Evolutionary conservation across 1,139 yeast species (phyloP).

Genomic region (Geotrichum bryndzae): DNA sequence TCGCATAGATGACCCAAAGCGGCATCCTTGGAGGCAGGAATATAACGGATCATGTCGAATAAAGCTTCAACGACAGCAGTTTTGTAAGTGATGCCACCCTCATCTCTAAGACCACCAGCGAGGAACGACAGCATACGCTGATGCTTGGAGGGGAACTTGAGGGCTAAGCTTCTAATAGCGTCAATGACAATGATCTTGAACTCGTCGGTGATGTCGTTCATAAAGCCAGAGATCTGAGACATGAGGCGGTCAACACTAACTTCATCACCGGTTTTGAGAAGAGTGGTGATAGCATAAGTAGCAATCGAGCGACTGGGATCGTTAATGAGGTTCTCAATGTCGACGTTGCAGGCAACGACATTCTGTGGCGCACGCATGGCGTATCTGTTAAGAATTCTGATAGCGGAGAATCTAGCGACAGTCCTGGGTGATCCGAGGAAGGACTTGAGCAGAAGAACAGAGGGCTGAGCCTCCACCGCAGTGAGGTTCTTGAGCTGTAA

Average conservation of each 20-base stretch:
- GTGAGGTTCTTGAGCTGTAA: conserved; percentile 55
- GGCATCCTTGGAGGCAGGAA: conserved; percentile 78
- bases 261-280: conserved; percentile 90
- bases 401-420: conserved; percentile 87
- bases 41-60: conserved; percentile 80
- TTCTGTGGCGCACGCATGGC: conserved; percentile 79
- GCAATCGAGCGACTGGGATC: conserved; percentile 89
- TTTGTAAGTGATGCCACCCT: conserved; percentile 78
- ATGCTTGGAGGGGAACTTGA: conserved; percentile 90
- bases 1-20: conserved; percentile 90
- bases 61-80: conserved; percentile 86
- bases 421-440: conserved; percentile 85
- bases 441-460: conserved; percentile 66
- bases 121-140: conserved; percentile 75
- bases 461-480: conserved; percentile 57
- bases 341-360: conserved; percentile 67
- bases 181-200: conserved; percentile 92
- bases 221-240: conserved; percentile 77
- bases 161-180: conserved; percentile 85
- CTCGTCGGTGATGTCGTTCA: conserved; percentile 93
- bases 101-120: conserved; percentile 80
- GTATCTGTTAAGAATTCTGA: conserved; percentile 78
- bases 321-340: conserved; percentile 78
- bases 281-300: conserved; percentile 97
- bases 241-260: conserved; percentile 86